Conservation (phyloP, 495 filamentous ascomycete species). For the Xanthoparmelia taractica region DNA sequence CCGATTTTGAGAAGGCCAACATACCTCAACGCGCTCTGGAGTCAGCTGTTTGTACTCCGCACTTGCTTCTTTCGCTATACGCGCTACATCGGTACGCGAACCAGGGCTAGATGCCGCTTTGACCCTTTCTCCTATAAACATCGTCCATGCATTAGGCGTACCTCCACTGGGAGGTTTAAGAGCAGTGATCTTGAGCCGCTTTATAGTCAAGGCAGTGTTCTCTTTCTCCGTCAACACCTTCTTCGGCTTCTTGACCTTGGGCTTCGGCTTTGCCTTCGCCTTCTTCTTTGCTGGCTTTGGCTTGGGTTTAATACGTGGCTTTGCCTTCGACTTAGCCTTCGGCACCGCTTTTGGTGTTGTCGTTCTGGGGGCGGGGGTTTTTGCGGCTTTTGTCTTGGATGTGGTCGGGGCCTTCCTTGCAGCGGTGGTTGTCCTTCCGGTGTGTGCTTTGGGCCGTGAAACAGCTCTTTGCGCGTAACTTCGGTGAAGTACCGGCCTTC, state of each 20-base stretch:
- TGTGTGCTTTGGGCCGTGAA: slow-evolving; percentile 29
- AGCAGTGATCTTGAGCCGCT: slow-evolving; percentile 31
- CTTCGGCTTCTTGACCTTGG: neutral
- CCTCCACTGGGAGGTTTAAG: slow-evolving; percentile 32
- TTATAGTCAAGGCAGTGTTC: slow-evolving; percentile 25
- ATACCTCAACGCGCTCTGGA: slow-evolving; percentile 35
- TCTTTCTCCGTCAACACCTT: slow-evolving; percentile 30
- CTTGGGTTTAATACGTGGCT: slow-evolving; percentile 20
- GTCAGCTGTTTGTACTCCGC: slow-evolving; percentile 27
- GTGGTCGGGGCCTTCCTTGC: slow-evolving; percentile 19
- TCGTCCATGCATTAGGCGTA: slow-evolving; percentile 14
- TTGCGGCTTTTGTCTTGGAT: slow-evolving; percentile 18
- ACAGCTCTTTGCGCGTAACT: slow-evolving; percentile 23
- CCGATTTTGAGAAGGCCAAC: slow-evolving; percentile 1
- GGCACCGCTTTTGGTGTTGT: slow-evolving; percentile 14
- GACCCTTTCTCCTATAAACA: slow-evolving; percentile 28
- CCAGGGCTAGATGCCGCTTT: slow-evolving; percentile 8
- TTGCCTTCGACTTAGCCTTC: slow-evolving; percentile 21
- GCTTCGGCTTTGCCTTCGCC: slow-evolving; percentile 23
- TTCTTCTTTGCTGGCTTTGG: slow-evolving; percentile 23
- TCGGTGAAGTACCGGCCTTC: slow-evolving; percentile 9
- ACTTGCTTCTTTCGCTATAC: slow-evolving; percentile 21
- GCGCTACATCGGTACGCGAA: neutral
- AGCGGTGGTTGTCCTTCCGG: slow-evolving; percentile 23
- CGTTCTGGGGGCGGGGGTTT: slow-evolving; percentile 18